These are phyloP conservation scores for Curvularia verruculosa DNA, from an alignment of 2,329 filamentous ascomycete genomes.

Conservation along the genomic window DNA sequence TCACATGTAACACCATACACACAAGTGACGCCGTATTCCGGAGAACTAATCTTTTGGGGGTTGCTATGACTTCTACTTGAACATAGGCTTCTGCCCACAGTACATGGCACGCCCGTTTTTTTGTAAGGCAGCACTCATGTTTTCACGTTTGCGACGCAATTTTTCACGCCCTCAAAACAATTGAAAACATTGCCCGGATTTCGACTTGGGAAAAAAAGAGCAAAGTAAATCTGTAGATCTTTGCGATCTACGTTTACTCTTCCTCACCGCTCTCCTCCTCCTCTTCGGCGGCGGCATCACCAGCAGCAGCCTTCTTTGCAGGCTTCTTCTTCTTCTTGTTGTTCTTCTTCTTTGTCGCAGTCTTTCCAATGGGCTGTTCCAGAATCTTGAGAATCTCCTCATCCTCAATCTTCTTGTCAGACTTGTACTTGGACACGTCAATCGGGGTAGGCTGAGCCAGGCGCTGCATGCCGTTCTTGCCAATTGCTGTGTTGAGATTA, in stretches of 20 bases:
- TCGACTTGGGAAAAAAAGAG: constrained; percentile 3
- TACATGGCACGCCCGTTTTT: constrained; percentile 1
- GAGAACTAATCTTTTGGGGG: constrained; percentile 9
- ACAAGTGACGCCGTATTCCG: neutral
- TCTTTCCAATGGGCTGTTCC: constrained; percentile 76
- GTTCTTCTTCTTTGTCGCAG: constrained; percentile 78
- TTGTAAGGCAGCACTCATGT: neutral
- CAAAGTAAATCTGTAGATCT: neutral
- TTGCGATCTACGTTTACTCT: constrained; percentile 36
- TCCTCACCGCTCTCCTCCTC: constrained; percentile 45
- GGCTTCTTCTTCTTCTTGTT: constrained; percentile 80
- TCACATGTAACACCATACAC: neutral
- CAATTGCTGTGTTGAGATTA: constrained; percentile 70
- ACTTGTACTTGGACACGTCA: constrained; percentile 83
- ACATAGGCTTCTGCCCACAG: constrained; percentile 1
- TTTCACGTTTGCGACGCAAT: constrained; percentile 3
- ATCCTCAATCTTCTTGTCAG: constrained; percentile 97
- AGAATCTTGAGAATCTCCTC: constrained; percentile 95
- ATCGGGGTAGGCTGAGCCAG: constrained; percentile 76
- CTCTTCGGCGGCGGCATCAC: constrained; percentile 50
- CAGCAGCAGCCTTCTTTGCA: constrained; percentile 68
- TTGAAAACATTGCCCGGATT: constrained; percentile 5
- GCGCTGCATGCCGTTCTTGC: constrained; percentile 94
- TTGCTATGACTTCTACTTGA: constrained; percentile 19
- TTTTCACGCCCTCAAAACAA: constrained; percentile 4